Evolutionary conservation across 2,329 filamentous ascomycete species (phyloP).

Genomic region (Niveomyces coronatus): DNA sequence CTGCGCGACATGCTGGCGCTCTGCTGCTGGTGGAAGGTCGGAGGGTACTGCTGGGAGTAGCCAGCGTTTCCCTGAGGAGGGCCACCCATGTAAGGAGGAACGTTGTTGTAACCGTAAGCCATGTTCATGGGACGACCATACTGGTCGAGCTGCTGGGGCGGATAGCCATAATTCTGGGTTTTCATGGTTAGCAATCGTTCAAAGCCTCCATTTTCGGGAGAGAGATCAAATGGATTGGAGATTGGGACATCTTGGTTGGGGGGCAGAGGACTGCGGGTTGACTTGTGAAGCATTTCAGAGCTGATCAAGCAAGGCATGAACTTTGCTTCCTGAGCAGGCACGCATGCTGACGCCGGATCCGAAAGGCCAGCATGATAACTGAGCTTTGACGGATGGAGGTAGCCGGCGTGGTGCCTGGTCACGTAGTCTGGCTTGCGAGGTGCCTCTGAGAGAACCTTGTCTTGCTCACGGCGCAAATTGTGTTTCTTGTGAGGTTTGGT

Average conservation of each 20-base stretch:
- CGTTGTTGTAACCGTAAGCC: conserved; percentile 34
- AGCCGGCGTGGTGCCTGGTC: conserved; percentile 3
- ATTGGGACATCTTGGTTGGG: conserved; percentile 20
- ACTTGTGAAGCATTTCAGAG: conserved; percentile 5
- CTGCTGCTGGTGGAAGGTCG: conserved; percentile 39
- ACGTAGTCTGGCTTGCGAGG: conserved; percentile 3
- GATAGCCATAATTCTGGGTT: conserved; percentile 54
- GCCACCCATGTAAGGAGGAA: conserved; percentile 39
- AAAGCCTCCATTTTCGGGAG: conserved; percentile 59
- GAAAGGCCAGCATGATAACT: conserved; percentile 3
- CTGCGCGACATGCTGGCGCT: conserved; percentile 72
- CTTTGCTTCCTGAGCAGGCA: conserved; percentile 1
- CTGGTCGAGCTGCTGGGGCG: conserved; percentile 31
- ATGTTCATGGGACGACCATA: conserved; percentile 28
- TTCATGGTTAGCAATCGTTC: conserved; percentile 62
- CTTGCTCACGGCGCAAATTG: conserved; percentile 7
- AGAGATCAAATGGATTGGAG: conserved; percentile 44
- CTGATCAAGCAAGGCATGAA: neutral
- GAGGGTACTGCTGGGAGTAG: conserved; percentile 35
- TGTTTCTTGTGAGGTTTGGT: conserved; percentile 5
- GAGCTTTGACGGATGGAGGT: conserved; percentile 3
- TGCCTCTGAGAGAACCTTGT: conserved; percentile 8
- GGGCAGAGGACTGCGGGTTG: conserved; percentile 2
- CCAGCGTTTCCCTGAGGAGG: conserved; percentile 33
- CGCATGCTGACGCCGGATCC: conserved; percentile 1